Percentiles rank a stretch among this genome's conserved stretches.
These are phyloP conservation scores for Xylariaceae sp. DNA, from an alignment of 2,329 filamentous ascomycete species.

Conservation along the genomic window DNA sequence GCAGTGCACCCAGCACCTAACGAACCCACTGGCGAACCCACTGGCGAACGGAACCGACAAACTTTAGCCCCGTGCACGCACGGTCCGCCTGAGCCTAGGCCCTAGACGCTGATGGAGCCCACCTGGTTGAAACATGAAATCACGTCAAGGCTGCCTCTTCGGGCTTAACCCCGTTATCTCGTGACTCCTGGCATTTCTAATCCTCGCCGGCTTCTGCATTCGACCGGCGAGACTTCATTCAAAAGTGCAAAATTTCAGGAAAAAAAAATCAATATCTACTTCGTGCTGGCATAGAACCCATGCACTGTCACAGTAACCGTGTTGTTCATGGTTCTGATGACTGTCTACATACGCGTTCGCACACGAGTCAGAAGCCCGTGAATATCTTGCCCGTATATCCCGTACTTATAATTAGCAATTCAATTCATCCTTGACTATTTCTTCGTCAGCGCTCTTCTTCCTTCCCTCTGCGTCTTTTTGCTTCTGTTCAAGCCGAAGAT, in stretches of 20 bases:
- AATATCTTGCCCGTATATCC: too few species aligned
- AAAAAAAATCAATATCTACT: background rate
- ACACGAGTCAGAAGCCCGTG: too few species aligned
- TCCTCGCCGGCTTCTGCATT: background rate
- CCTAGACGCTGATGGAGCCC: constrained; percentile 10
- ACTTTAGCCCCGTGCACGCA: background rate
- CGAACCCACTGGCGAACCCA: background rate
- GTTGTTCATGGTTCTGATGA: too few species aligned
- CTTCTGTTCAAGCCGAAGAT: constrained; percentile 9
- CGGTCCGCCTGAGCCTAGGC: background rate
- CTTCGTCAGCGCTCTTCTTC: background rate
- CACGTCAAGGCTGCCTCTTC: constrained; percentile 7
- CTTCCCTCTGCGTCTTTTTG: constrained; percentile 2
- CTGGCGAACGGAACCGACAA: background rate
- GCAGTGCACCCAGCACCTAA: too few species aligned
- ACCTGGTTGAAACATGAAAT: constrained; percentile 21
- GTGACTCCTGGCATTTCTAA: background rate
- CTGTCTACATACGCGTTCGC: too few species aligned
- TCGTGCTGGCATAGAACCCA: too few species aligned
- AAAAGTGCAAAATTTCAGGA: background rate
- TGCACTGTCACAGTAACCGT: too few species aligned
- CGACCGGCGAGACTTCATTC: background rate
- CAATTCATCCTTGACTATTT: background rate
- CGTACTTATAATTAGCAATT: too few species aligned
- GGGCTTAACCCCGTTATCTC: background rate